Evolutionary conservation across 768 basidiomycete species (phyloP), one percentile per base, ranked within the genome.

Genomic region (Cystobasidium ongulense): DNA sequence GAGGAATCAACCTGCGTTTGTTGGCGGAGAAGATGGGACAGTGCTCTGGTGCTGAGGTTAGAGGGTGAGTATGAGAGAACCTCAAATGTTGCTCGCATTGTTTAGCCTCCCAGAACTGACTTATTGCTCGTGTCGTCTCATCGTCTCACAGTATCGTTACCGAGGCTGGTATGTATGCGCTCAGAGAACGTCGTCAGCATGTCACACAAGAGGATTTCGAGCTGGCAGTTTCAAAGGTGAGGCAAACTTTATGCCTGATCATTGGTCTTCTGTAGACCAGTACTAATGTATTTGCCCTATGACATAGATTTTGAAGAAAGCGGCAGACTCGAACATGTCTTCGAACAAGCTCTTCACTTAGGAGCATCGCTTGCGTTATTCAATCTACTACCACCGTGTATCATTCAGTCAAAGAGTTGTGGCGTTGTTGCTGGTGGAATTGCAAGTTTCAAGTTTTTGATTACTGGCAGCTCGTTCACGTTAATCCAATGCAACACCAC

Each of bases 1-100:
- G 95, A 73, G 94, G 94, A 1, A 99, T 99, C 82, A 93, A 99
- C 83, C 85, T 97, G n/a, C 89, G 92, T 18, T 88, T 89, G 1
- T 84, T 99, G 1, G 95, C 95, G 0, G 95, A 98, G 81, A 98
- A 99, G 85, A 99, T 98, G 95, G 95, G 95, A 0, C 92, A 96
- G 80, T 97, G 95, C 80, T 95, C 92, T 0, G 95, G 95, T 77
- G 95, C 95, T 0, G 95, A 99, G 81, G 95, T 97, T 18, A 86
- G 95, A 18, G 95, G 57, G 57, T 59, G 52, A 59, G 57, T 2
- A 17, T 27, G 21, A 50, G 5, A 50, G 5, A 13, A 46, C 21
- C 50, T 41, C 23, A 35, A 15, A 35, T 1, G 53, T 25, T 57
- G 23, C 54, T 50, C n/a, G 43, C 65, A 21, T 18, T 53, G 33